Conservation (phyloP, 192 early-diverging fungal genomes). For the Entrophospora sp. region DNA sequence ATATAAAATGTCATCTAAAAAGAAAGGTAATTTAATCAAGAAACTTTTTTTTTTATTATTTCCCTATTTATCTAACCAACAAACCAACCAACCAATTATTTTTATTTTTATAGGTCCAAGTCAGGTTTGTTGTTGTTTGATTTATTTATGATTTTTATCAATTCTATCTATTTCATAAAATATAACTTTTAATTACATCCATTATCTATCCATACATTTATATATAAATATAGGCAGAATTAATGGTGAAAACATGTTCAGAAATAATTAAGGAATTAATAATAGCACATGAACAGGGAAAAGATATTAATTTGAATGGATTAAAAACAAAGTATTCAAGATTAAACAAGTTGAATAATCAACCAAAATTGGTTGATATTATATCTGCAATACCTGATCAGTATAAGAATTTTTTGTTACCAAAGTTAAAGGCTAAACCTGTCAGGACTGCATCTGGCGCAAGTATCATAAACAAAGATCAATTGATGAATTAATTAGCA, state of each 20-base stretch:
- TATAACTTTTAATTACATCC: too few species aligned
- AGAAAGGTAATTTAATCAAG: too few species aligned
- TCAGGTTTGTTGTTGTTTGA: too few species aligned
- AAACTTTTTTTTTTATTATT: too few species aligned
- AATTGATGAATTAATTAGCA: too few species aligned
- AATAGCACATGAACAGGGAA: slow-evolving; percentile 49
- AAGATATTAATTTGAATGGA: slow-evolving; percentile 82
- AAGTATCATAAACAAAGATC: slow-evolving; percentile 28
- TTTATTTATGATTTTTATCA: too few species aligned
- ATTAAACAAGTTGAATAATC: slow-evolving; percentile 66
- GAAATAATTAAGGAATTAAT: slow-evolving; percentile 92
- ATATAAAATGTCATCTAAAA: too few species aligned
- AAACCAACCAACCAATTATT: too few species aligned
- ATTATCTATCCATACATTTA: too few species aligned
- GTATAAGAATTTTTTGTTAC: slow-evolving; percentile 73
- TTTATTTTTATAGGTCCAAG: too few species aligned
- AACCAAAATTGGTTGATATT: slow-evolving; percentile 94
- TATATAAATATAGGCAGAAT: slow-evolving; percentile 48
- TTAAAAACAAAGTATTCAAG: slow-evolving; percentile 69
- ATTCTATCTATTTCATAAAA: too few species aligned
- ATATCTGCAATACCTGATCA: slow-evolving; percentile 97
- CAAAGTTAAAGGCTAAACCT: slow-evolving; percentile 89
- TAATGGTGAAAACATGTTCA: slow-evolving; percentile 74
- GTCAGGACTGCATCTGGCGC: slow-evolving; percentile 90
- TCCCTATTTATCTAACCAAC: too few species aligned